Conservation (phyloP, 108 stramenopile genomes). For the Fistulifera pelliculosa region DNA sequence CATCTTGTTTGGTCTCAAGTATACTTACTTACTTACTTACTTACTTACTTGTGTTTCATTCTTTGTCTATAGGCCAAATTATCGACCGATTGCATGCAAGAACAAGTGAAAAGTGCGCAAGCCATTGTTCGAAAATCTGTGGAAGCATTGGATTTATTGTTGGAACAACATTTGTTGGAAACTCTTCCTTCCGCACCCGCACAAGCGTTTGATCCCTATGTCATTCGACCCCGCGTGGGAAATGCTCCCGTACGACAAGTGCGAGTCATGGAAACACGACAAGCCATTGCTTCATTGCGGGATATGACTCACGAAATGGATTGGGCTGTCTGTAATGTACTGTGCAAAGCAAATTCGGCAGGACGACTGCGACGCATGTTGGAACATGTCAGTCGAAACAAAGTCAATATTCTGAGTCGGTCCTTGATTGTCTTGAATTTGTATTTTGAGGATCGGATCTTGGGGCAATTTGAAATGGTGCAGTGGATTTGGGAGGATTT, state of each 20-base stretch:
- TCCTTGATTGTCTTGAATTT: constrained; percentile 72
- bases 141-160: too few species aligned
- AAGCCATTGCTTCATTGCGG: constrained; percentile 28
- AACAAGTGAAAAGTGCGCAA: too few species aligned
- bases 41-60: too few species aligned
- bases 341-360: constrained; percentile 42
- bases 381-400: constrained; percentile 26
- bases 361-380: constrained; percentile 53
- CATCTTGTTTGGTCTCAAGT: too few species aligned
- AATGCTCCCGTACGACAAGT: constrained; percentile 70
- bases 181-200: too few species aligned
- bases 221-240: constrained; percentile 60
- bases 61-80: too few species aligned
- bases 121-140: too few species aligned
- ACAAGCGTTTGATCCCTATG: constrained; percentile 51
- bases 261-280: constrained; percentile 17
- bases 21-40: too few species aligned
- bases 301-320: constrained; percentile 46
- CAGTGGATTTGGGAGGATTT: constrained; percentile 47
- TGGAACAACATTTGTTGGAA: too few species aligned
- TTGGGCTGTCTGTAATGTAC: constrained; percentile 46
- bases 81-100: too few species aligned
- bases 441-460: constrained; percentile 70
- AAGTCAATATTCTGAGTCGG: constrained; percentile 53
- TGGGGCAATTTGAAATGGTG: constrained; percentile 52